A percentile compares a stretch with the other conserved stretches of the same genome.
These are phyloP conservation scores for Penicillium sp. DNA, from an alignment of 2,329 filamentous ascomycete genomes.

Conservation along the genomic window DNA sequence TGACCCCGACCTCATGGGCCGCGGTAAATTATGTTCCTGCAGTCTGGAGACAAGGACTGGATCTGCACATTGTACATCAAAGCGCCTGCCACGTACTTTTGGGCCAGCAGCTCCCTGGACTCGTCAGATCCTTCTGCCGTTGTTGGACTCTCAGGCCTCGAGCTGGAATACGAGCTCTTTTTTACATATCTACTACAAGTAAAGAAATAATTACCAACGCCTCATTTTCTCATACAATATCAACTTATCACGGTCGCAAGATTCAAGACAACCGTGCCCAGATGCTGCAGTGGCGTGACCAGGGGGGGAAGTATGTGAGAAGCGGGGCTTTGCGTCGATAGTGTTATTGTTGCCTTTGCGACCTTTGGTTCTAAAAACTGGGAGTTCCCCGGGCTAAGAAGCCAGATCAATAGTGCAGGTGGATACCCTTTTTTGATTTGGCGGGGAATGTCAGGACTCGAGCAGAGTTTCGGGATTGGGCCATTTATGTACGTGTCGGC, in stretches of 20 bases:
- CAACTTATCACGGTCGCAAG: not conserved
- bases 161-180: not conserved
- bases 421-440: not conserved
- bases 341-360: not conserved
- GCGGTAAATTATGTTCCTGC: slow-evolving; percentile 12
- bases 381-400: not conserved
- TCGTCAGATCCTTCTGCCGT: slow-evolving; percentile 5
- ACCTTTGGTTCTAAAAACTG: slow-evolving; percentile 7
- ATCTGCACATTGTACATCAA: slow-evolving; percentile 7
- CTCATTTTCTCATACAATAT: not conserved
- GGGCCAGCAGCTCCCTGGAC: not conserved
- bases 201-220: not conserved
- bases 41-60: slow-evolving; percentile 2
- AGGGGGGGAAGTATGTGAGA: not conserved
- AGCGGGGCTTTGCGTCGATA: not conserved
- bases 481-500: not conserved
- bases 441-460: not conserved
- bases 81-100: slow-evolving; percentile 15
- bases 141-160: not conserved
- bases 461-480: not conserved
- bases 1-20: not conserved
- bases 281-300: not conserved
- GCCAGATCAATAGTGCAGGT: slow-evolving; percentile 1
- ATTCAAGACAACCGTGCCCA: not conserved
- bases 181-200: not conserved